Conservation (phyloP, 2,329 filamentous ascomycete genomes). For the Hymenoscyphus albidus region DNA sequence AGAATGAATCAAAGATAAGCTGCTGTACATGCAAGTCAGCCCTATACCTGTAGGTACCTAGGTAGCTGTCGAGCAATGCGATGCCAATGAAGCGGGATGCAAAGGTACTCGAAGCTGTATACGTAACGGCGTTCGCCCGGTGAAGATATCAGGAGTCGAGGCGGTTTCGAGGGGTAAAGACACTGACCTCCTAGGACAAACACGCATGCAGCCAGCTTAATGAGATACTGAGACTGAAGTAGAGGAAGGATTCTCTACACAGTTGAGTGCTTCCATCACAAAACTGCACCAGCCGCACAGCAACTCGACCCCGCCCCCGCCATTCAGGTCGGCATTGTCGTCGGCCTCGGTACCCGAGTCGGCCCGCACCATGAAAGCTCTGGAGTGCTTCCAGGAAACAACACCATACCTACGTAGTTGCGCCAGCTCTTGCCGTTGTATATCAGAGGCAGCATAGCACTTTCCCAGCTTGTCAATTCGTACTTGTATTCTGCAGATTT, state of each 20-base stretch:
- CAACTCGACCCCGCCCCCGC: background rate
- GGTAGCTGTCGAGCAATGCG: background rate
- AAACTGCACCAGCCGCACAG: background rate
- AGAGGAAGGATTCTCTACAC: background rate
- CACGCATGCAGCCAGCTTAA: background rate
- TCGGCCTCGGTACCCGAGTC: background rate
- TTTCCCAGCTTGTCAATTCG: background rate
- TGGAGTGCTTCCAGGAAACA: background rate
- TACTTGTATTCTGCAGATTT: background rate
- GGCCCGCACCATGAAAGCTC: background rate
- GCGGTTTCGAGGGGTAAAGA: no score
- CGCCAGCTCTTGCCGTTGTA: background rate
- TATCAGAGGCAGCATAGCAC: background rate
- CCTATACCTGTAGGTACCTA: no score
- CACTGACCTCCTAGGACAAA: background rate
- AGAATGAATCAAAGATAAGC: constrained; percentile 12
- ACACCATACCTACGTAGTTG: background rate
- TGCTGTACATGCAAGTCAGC: background rate
- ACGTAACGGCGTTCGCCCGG: background rate
- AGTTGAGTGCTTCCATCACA: background rate
- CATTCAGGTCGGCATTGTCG: background rate
- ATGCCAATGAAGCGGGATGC: background rate
- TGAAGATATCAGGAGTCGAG: background rate
- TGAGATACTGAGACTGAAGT: background rate
- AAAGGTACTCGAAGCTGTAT: background rate